Percentiles rank a stretch among this genome's conserved stretches.
Evolutionary conservation across 73 alveolate species (phyloP).

Genomic region (Paramecium tetraurelia): DNA sequence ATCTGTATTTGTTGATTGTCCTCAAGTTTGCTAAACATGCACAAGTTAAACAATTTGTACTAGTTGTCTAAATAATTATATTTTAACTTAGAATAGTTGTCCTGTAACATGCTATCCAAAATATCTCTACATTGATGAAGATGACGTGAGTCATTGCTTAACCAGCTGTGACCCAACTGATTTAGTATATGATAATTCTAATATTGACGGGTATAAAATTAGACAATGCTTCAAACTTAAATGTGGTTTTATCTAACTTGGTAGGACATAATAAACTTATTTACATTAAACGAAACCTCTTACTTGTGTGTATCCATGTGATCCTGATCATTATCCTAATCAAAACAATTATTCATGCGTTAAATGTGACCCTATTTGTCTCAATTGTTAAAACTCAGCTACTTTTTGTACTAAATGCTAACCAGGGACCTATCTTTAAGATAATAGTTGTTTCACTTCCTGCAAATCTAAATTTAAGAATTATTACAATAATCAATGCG

Average conservation of each 20-base stretch:
- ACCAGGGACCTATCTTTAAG: neutral
- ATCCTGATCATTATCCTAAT: neutral
- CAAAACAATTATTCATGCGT: neutral
- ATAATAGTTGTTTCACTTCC: neutral
- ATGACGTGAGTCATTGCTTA: neutral
- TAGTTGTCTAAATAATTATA: neutral
- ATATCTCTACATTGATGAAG: neutral
- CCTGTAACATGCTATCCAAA: neutral
- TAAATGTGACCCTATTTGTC: neutral
- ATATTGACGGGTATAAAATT: neutral
- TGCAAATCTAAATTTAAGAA: neutral
- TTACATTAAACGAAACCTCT: neutral
- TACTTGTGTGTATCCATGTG: neutral
- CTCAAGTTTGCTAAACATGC: neutral
- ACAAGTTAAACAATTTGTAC: neutral
- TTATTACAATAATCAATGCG: neutral
- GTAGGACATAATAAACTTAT: neutral
- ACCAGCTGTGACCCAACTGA: neutral
- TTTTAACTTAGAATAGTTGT: neutral
- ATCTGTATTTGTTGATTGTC: neutral
- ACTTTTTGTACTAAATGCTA: neutral
- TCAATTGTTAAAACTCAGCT: neutral
- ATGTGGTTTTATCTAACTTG: neutral
- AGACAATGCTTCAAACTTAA: neutral
- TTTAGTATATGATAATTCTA: neutral